Conservation (phyloP, 2,329 filamentous ascomycete species). For the Daldinia sp. region DNA sequence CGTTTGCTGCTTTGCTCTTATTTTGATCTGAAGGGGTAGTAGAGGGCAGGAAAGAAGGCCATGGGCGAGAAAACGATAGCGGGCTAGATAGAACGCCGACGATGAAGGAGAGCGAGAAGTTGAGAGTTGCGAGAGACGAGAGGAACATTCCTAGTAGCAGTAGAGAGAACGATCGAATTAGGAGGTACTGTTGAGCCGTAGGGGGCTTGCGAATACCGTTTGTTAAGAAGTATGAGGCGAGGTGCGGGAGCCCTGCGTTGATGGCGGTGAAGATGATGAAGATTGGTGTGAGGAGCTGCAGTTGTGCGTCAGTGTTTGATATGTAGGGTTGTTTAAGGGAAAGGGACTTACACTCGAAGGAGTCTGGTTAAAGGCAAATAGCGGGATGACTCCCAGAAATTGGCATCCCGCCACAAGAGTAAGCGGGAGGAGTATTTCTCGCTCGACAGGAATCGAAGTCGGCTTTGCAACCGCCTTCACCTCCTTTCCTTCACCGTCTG, state of each 20-base stretch:
- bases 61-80: constrained; percentile 74
- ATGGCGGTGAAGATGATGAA: constrained; percentile 65
- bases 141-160: constrained; percentile 91
- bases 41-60: constrained; percentile 46
- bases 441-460: constrained; percentile 55
- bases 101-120: constrained; percentile 90
- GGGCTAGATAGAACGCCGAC: constrained; percentile 82
- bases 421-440: constrained; percentile 76
- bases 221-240: constrained; percentile 64
- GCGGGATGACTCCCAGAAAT: constrained; percentile 78
- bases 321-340: not conserved
- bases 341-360: constrained; percentile 65
- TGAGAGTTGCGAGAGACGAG: constrained; percentile 90
- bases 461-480: constrained; percentile 39
- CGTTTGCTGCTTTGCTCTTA: not conserved
- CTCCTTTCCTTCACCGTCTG: constrained; percentile 30
- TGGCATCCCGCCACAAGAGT: constrained; percentile 77
- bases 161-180: constrained; percentile 92
- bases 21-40: not conserved
- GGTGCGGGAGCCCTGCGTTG: constrained; percentile 64
- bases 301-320: not conserved
- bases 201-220: constrained; percentile 55
- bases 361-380: constrained; percentile 86
- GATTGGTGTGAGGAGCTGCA: constrained; percentile 65
- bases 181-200: constrained; percentile 73